Conservation (phyloP, 345 rosid species). For the Moricandia moricandioides region DNA sequence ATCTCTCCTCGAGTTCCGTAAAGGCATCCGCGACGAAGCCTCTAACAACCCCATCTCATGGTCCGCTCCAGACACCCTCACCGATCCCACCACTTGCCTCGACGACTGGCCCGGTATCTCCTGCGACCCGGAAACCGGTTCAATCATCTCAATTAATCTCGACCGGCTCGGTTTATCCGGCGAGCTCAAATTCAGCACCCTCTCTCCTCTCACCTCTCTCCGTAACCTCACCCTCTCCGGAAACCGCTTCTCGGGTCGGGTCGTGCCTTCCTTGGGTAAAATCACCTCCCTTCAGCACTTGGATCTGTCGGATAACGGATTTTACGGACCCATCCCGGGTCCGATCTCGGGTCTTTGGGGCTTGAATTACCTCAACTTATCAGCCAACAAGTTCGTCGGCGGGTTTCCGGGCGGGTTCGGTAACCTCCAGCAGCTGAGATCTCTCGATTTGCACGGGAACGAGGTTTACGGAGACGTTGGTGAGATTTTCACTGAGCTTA, state of each 20-base stretch:
- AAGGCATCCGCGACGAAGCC: slow-evolving; percentile 66
- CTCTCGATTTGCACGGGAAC: slow-evolving; percentile 68
- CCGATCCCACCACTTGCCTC: slow-evolving; percentile 50
- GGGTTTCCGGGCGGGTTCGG: slow-evolving; percentile 62
- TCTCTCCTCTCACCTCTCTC: slow-evolving; percentile 51
- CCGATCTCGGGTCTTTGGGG: slow-evolving; percentile 76
- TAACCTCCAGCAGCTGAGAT: slow-evolving; percentile 74
- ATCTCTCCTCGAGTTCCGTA: slow-evolving; percentile 78
- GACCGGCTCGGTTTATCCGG: slow-evolving; percentile 65
- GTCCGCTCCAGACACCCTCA: slow-evolving; percentile 36
- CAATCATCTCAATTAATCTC: slow-evolving; percentile 51
- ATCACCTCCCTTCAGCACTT: slow-evolving; percentile 61
- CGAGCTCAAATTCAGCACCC: slow-evolving; percentile 72
- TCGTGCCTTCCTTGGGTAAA: slow-evolving; percentile 72
- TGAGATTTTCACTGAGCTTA: slow-evolving; percentile 49
- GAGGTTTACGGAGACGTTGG: slow-evolving; percentile 57
- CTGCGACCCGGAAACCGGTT: slow-evolving; percentile 51
- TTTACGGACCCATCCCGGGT: slow-evolving; percentile 82
- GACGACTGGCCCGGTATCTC: slow-evolving; percentile 63
- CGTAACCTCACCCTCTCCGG: slow-evolving; percentile 70
- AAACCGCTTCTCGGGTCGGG: slow-evolving; percentile 74
- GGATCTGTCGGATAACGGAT: slow-evolving; percentile 79
- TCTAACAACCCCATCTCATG: slow-evolving; percentile 45
- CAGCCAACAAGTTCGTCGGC: slow-evolving; percentile 64
- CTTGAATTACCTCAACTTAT: slow-evolving; percentile 65